These are phyloP conservation scores for Saccharomyces hybrid DNA, from an alignment of 1,139 yeast genomes.

Conservation along the genomic window DNA sequence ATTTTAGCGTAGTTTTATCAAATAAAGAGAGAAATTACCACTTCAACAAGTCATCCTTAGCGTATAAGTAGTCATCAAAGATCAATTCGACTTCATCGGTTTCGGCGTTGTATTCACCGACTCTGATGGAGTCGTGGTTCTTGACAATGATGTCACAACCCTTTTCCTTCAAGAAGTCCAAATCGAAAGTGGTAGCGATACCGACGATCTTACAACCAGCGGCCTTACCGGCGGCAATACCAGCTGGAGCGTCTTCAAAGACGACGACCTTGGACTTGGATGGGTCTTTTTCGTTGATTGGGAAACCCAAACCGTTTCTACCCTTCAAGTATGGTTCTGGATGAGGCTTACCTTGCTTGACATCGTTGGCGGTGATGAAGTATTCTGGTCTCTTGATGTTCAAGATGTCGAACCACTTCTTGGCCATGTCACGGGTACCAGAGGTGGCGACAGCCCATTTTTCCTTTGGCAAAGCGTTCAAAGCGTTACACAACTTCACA, in stretches of 20 bases:
- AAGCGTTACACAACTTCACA: constrained; percentile 43
- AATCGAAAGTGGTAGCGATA: constrained; percentile 71
- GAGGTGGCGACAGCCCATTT: constrained; percentile 82
- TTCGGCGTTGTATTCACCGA: constrained; percentile 34
- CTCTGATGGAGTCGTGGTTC: constrained; percentile 50
- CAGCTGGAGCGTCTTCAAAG: constrained; percentile 33
- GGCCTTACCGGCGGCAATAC: constrained; percentile 76
- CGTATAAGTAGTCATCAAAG: constrained; percentile 34
- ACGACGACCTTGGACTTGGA: constrained; percentile 48
- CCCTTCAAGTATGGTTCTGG: constrained; percentile 76
- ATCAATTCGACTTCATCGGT: constrained; percentile 34
- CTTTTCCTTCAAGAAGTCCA: constrained; percentile 59
- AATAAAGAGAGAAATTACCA: constrained; percentile 21
- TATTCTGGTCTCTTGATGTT: constrained; percentile 57
- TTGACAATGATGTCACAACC: constrained; percentile 80
- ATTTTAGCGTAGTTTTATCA: background rate
- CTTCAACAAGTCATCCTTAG: constrained; percentile 32
- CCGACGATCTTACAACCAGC: constrained; percentile 83
- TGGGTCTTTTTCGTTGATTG: constrained; percentile 35
- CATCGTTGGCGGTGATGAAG: constrained; percentile 77
- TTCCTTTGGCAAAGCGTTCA: constrained; percentile 36
- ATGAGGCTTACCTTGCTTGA: constrained; percentile 72
- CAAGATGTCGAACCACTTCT: constrained; percentile 69
- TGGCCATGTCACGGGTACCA: constrained; percentile 71
- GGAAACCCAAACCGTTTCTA: constrained; percentile 51